Evolutionary conservation across 352 stramenopile genomes (phyloP).

Genomic region (Pythium scleroteichum): DNA sequence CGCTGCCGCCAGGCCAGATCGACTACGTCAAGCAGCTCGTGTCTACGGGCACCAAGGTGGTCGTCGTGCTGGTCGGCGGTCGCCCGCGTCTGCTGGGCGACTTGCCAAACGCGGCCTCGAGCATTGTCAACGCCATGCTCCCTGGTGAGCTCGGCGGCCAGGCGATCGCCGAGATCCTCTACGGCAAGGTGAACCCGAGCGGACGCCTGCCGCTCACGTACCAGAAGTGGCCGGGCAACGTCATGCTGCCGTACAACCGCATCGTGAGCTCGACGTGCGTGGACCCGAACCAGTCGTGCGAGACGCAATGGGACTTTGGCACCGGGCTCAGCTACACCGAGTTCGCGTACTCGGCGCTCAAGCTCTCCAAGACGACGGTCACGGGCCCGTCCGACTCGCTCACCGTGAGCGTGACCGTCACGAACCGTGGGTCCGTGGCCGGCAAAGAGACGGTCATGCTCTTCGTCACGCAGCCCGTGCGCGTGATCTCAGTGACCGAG

Average conservation of each 20-base stretch:
- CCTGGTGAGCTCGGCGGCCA: constrained; percentile 76
- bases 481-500: constrained; percentile 27
- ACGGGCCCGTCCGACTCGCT: constrained; percentile 7
- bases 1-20: constrained; percentile 62
- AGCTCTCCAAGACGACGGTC: constrained; percentile 24
- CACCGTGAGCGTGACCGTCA: constrained; percentile 25
- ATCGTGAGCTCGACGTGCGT: constrained; percentile 38
- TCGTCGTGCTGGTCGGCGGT: constrained; percentile 79
- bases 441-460: constrained; percentile 39
- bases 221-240: constrained; percentile 57
- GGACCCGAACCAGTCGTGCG: constrained; percentile 17
- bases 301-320: constrained; percentile 63
- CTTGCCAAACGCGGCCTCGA: constrained; percentile 55
- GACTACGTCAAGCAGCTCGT: constrained; percentile 70
- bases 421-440: constrained; percentile 26
- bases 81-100: constrained; percentile 73
- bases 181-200: constrained; percentile 80
- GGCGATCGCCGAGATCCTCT: constrained; percentile 82
- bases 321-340: constrained; percentile 57
- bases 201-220: constrained; percentile 83
- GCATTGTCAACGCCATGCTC: constrained; percentile 79
- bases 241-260: constrained; percentile 80
- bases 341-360: constrained; percentile 48
- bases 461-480: constrained; percentile 31
- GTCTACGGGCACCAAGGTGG: constrained; percentile 71